Percentiles rank a stretch among this genome's conserved stretches.
phyloP scores from a whole-genome alignment of 2,329 filamentous ascomycete species.

The Venturia carpophila region DNA sequence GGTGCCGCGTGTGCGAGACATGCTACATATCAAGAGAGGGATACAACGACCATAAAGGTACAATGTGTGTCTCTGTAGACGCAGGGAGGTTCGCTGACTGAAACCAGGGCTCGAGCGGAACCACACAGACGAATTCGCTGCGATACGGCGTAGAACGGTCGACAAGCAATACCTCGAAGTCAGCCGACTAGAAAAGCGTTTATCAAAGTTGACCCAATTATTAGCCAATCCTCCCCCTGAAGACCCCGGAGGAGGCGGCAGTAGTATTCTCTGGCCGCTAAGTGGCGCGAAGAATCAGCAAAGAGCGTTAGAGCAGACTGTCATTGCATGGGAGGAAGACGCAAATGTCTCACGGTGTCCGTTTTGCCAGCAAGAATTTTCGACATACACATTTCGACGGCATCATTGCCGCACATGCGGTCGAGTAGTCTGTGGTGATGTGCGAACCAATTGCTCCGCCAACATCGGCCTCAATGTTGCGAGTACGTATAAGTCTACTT shows the following conservation, averaged over 20 bases:
- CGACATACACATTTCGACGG: slow-evolving; percentile 81
- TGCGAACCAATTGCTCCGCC: slow-evolving; percentile 71
- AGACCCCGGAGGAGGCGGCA: slow-evolving; percentile 37
- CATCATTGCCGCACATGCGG: slow-evolving; percentile 95
- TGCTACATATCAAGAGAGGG: slow-evolving; percentile 95
- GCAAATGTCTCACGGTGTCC: slow-evolving; percentile 71
- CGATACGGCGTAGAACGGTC: slow-evolving; percentile 65
- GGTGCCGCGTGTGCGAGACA: slow-evolving; percentile 97
- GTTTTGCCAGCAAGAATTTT: slow-evolving; percentile 93
- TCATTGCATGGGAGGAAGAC: slow-evolving; percentile 95
- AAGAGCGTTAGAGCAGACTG: slow-evolving; percentile 78
- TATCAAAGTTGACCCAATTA: slow-evolving; percentile 82
- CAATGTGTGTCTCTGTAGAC: not conserved
- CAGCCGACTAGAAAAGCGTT: slow-evolving; percentile 79
- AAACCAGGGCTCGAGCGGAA: slow-evolving; percentile 54
- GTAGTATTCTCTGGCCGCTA: slow-evolving; percentile 47
- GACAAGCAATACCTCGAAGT: slow-evolving; percentile 83
- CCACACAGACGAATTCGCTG: slow-evolving; percentile 62
- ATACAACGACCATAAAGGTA: slow-evolving; percentile 78
- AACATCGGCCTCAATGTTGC: slow-evolving; percentile 76
- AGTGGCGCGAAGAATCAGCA: slow-evolving; percentile 59
- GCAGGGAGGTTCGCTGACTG: not conserved
- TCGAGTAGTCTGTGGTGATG: slow-evolving; percentile 84
- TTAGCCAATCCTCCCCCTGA: slow-evolving; percentile 65
- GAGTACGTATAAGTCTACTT: slow-evolving; percentile 39